Percentiles rank a stretch among this genome's conserved stretches.
These are phyloP conservation scores for Tubosaeta sp. DNA, from an alignment of 768 basidiomycete species.

Conservation along the genomic window DNA sequence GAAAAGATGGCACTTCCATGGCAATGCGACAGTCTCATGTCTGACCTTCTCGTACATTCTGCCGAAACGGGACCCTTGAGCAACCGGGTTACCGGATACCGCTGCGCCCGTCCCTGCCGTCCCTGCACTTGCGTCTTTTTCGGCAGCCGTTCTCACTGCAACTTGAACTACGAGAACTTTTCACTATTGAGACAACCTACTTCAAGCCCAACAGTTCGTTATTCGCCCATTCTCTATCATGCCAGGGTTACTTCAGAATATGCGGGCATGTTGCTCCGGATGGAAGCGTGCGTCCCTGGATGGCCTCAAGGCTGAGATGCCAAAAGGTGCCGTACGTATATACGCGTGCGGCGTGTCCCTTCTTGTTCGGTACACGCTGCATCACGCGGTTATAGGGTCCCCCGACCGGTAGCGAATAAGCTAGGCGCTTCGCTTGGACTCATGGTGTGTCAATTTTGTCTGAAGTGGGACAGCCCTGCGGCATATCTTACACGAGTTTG, in stretches of 20 bases:
- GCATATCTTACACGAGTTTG: conserved; percentile 1
- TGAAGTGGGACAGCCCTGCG: neutral
- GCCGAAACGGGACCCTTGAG: neutral
- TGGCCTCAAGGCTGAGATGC: conserved; percentile 6
- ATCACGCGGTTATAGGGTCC: neutral
- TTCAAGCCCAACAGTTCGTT: no score
- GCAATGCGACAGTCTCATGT: neutral
- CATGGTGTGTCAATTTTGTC: neutral
- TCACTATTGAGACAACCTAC: no score
- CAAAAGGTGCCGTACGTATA: neutral
- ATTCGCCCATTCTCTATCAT: no score
- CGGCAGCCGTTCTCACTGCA: neutral
- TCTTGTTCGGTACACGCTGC: neutral
- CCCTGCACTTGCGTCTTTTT: neutral
- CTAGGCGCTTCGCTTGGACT: neutral
- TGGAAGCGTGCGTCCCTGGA: conserved; percentile 5
- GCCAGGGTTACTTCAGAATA: neutral
- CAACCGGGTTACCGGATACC: neutral
- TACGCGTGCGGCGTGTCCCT: neutral
- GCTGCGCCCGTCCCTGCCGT: neutral
- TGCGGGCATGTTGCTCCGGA: neutral
- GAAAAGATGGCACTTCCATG: neutral
- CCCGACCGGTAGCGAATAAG: conserved; percentile 1
- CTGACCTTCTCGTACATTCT: neutral
- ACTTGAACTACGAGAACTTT: neutral